Percentiles rank a stretch among this genome's conserved stretches.
Conservation (phyloP, 768 basidiomycete species). For the Thelephora aurantiotincta region DNA sequence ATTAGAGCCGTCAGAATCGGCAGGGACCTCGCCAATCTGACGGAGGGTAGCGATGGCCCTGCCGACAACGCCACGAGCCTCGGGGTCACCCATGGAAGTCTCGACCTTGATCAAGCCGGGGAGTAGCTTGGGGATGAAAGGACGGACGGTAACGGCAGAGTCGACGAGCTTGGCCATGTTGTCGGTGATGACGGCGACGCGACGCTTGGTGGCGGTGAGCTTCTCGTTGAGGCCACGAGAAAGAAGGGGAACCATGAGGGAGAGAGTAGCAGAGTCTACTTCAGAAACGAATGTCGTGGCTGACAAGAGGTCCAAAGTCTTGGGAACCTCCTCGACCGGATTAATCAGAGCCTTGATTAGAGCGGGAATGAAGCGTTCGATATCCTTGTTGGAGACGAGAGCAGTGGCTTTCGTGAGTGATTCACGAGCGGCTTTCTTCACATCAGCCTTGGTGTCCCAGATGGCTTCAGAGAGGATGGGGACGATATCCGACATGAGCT, state of each 20-base stretch:
- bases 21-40: conserved; percentile 84
- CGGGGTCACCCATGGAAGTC: conserved; percentile 90
- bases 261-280: conserved; percentile 93
- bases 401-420: conserved; percentile 91
- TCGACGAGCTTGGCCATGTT: conserved; percentile 99
- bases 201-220: conserved; percentile 91
- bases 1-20: conserved; percentile 74
- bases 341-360: conserved; percentile 97
- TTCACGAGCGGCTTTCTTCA: conserved; percentile 96
- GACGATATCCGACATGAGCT: conserved; percentile 89
- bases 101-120: conserved; percentile 95
- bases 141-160: conserved; percentile 87
- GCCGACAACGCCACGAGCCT: conserved; percentile 86
- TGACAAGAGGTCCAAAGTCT: conserved; percentile 88
- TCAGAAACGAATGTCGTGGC: conserved; percentile 99
- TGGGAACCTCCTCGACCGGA: conserved; percentile 98
- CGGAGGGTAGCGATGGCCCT: conserved; percentile 93
- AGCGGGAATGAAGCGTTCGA: conserved; percentile 92
- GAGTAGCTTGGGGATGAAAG: conserved; percentile 91
- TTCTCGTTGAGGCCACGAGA: conserved; percentile 91
- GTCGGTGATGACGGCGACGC: conserved; percentile 94
- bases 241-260: conserved; percentile 93
- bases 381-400: conserved; percentile 96
- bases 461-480: conserved; percentile 91
- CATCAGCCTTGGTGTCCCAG: conserved; percentile 98